Base-by-base conservation (phyloP, 352 stramenopile genomes). In the Globisporangium paddicum region DNA sequence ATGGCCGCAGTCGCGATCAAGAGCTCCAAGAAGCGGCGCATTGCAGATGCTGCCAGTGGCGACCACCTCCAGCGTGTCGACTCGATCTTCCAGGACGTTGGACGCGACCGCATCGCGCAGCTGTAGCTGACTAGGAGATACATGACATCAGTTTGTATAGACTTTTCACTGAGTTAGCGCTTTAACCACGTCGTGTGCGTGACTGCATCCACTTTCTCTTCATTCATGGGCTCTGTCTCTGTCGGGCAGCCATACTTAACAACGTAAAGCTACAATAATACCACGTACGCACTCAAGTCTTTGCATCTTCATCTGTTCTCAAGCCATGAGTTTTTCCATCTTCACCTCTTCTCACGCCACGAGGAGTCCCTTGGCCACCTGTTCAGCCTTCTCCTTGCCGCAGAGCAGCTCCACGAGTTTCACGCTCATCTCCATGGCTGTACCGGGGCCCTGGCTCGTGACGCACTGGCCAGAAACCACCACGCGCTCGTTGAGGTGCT, bases 381-480 rank as follows among this genome's bases (percentile, higher is more conserved):
- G 32, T 8, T 72, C 67, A 0, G 82, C 82, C 56, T 87, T 88
- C 19, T 89, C 71, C 40, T 75, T 70, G 30, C 76, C 77, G 28
- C 69, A 77, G 9, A 94, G 74, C 47, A 92, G 59, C 63, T 90
- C 79, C 44, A 94, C 80, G 28, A 94, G 77, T 69, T 90, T 90
- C 41, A 94, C 67, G 7, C 78, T 82, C 78, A 94, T 90, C 21
- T 77, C 77, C 82, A 94, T 94, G 18, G 84, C 79, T 14, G 84
- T 94, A 4, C 69, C 84, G 9, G 84, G 84, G 0, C 84, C 84
- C 62, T 84, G 79, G 57, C 84, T 94, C 23, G 82, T 94, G 54
- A 94, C 63, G 46, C 84, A 94, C 48, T 89, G 84, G 60, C 66
- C 76, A 6, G 81, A 75, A 19, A 92, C 79, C 26, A 94, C 79